phyloP scores from a whole-genome alignment of 306 rosid genomes.

The Heteromeles arbutifolia region DNA sequence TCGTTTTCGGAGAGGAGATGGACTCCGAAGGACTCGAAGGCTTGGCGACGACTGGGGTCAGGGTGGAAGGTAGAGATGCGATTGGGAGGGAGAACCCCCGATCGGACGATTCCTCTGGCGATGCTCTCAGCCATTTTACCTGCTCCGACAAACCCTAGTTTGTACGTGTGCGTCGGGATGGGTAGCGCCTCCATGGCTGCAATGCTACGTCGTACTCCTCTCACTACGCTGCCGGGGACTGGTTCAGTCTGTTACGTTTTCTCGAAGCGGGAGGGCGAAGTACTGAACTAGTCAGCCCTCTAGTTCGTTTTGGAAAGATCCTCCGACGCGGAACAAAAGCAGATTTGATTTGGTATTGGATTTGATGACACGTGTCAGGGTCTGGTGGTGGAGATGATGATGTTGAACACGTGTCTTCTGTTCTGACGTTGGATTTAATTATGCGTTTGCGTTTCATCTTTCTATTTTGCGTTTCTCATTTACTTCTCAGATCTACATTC shows the following conservation, averaged over 20 bases:
- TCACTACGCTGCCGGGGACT: too few relatives aligned
- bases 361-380: not conserved
- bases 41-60: slow-evolving; percentile 5
- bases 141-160: slow-evolving; percentile 84
- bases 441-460: too few relatives aligned
- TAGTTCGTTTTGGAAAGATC: not conserved
- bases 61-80: slow-evolving; percentile 51
- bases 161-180: slow-evolving; percentile 53
- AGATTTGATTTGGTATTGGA: not conserved
- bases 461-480: too few relatives aligned
- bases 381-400: not conserved
- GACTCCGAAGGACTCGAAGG: slow-evolving; percentile 30
- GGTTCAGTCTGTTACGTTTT: too few relatives aligned
- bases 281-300: too few relatives aligned
- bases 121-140: slow-evolving; percentile 98
- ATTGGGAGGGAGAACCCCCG: slow-evolving; percentile 66
- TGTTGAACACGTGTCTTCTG: too few relatives aligned
- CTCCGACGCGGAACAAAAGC: not conserved
- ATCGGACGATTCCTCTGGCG: slow-evolving; percentile 62
- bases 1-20: slow-evolving; percentile 9
- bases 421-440: too few relatives aligned
- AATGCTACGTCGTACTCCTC: not conserved
- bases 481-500: too few relatives aligned
- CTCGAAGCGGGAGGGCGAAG: not conserved
- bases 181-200: slow-evolving; percentile 43